Evolutionary conservation across 495 filamentous ascomycete species (phyloP).

Genomic region (Ramalina peruviana): DNA sequence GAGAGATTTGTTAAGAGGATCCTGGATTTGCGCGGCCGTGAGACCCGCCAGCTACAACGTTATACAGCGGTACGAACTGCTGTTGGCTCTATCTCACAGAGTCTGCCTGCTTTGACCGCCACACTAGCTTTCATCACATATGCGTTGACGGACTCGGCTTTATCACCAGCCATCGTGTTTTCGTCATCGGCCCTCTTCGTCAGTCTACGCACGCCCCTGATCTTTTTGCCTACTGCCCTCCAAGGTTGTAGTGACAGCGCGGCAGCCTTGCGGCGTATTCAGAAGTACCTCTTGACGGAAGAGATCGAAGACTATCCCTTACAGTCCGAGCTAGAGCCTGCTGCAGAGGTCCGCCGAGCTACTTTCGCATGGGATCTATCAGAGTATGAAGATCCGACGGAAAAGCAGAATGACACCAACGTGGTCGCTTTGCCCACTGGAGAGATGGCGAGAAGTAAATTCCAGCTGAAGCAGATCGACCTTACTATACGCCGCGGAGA

Average conservation of each 20-base stretch:
- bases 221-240: slow-evolving; percentile 71
- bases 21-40: slow-evolving; percentile 23
- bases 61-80: slow-evolving; percentile 67
- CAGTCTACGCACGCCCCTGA: slow-evolving; percentile 71
- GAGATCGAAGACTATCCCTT: slow-evolving; percentile 61
- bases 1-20: too few species aligned
- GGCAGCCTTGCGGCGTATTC: slow-evolving; percentile 66
- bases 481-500: slow-evolving; percentile 71
- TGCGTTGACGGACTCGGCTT: slow-evolving; percentile 54
- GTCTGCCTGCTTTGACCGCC: slow-evolving; percentile 75
- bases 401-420: slow-evolving; percentile 23
- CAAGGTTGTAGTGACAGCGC: slow-evolving; percentile 76
- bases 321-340: slow-evolving; percentile 42
- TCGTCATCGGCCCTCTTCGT: slow-evolving; percentile 89
- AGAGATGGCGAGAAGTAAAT: slow-evolving; percentile 31
- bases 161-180: slow-evolving; percentile 70
- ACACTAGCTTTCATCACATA: slow-evolving; percentile 93
- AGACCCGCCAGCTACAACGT: slow-evolving; percentile 67
- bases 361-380: slow-evolving; percentile 84
- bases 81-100: slow-evolving; percentile 61
- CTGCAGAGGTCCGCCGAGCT: slow-evolving; percentile 55
- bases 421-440: slow-evolving; percentile 16
- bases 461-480: slow-evolving; percentile 61
- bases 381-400: slow-evolving; percentile 42
- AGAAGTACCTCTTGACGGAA: slow-evolving; percentile 73